Base-by-base conservation (phyloP, 1,139 yeast genomes). In the Trichomonascaceae sp. region DNA sequence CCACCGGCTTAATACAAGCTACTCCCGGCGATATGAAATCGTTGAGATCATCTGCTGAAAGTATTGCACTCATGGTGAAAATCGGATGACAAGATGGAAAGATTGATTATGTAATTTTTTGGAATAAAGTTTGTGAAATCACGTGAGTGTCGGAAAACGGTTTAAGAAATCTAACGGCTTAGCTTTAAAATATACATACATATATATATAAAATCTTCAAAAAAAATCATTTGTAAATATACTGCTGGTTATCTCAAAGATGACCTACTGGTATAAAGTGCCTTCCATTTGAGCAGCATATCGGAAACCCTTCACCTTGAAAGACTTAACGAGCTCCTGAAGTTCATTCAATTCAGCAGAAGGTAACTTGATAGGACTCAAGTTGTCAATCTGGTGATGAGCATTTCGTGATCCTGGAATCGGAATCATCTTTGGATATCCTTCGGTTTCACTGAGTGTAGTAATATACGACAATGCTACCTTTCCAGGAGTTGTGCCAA, bases 1-100 rank as follows among this genome's bases (percentile, higher is more conserved):
- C 82, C 9, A 83, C 85, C 0, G 96, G 98, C 71, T 90, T 93
- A 58, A 91, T 85, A 68, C 99, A 93, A 1, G 96, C 98, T 44
- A 87, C 84, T 0, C 96, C 96, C 0, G 99, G 99, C 48, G 88
- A 79, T 53, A 93, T 91, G 71, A 90, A 93, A 72, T 93, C 99
- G 70, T 95, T 95, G 58, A 93, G 74, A 65, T 93, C 97, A 57
- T 87, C 93, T 30, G 89, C 91, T 22, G 96, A 86, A 56, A 91
- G 76, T 51, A 90, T 75, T 3, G 96, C 88, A 72, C 96, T 86
- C 98, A 90, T 90, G 47, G 13, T 27, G 47, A 19, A 18, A 15
- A 22, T 20, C 24, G 24, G 15, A 15, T 19, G 15, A 12, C 6
- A 12, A 36, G 41, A 36, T 32, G 9, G 38, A 9, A 36, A 36